Conservation (phyloP, 208 protist species). For the Spironucleus salmonicida region DNA sequence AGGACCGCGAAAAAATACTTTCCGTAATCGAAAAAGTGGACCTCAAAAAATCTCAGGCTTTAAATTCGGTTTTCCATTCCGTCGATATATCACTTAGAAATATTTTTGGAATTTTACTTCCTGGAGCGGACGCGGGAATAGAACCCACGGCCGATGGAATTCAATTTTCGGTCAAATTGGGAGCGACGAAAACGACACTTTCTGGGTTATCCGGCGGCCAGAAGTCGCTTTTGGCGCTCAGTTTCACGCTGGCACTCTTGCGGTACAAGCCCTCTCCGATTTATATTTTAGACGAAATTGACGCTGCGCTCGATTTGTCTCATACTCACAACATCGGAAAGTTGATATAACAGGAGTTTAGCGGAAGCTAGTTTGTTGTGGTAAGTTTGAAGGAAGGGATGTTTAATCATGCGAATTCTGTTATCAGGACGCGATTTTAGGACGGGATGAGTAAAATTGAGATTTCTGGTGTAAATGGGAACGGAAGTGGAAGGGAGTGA, state of each 20-base stretch:
- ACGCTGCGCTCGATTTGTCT: constrained; percentile 92
- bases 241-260: constrained; percentile 90
- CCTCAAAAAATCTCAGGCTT: constrained; percentile 48
- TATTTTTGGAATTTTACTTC: constrained; percentile 55
- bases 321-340: constrained; percentile 94
- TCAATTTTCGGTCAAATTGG: constrained; percentile 71
- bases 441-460: constrained; percentile 51
- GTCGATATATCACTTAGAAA: constrained; percentile 64
- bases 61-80: not conserved
- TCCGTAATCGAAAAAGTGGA: constrained; percentile 45
- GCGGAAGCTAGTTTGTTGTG: constrained; percentile 91
- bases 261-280: constrained; percentile 90
- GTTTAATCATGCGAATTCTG: constrained; percentile 96
- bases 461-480: no score
- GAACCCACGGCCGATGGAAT: constrained; percentile 29
- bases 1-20: constrained; percentile 60
- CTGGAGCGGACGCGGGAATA: not conserved
- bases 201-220: constrained; percentile 92
- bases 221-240: constrained; percentile 91
- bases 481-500: no score
- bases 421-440: constrained; percentile 86
- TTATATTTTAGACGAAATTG: constrained; percentile 86
- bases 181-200: constrained; percentile 80
- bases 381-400: constrained; percentile 94
- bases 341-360: constrained; percentile 88